Evolutionary conservation across 495 filamentous ascomycete genomes (phyloP), one percentile per base, ranked within the genome.

Genomic region (Paragyromitra xinjiangensis): DNA sequence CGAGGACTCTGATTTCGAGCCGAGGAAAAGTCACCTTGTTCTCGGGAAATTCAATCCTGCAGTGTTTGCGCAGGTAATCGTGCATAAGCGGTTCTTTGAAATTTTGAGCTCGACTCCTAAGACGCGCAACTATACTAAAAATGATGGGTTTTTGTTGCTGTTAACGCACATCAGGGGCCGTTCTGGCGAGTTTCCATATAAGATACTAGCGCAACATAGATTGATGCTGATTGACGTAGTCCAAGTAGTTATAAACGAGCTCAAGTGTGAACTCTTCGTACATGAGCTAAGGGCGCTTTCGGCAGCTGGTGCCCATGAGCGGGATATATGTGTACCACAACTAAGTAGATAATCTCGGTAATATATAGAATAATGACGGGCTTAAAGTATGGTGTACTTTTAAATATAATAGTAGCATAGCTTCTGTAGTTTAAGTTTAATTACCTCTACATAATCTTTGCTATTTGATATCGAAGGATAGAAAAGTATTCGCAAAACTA

Each of bases 1-100:
- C 22, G 62, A 48, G 7, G 42, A 64, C 12, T 64, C 62, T 29
- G 40, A 48, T 45, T 64, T 64, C 9, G 40, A 64, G 29, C 7
- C 40, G n/a, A 40, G 62, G 8, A 5, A 45, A 45, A 64, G 7
- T 34, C 22, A 45, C 40, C 19, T 40, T 26, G 62, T 64, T 9
- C 12, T 64, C 0, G 42, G 39, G n/a, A 45, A 14, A 64, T 64
- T 64, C 39, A 29, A 24, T 26, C 39, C 26, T 7, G 19, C 3
- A 6, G 7, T 22, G 11, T 66, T 51, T 37, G 14, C 3, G 34
- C 26, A 26, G 2, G n/a, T 42, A 42, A 9, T 56, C 34, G 26
- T 6, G 64, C 64, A 55, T 34, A 37, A n/a, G 0, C 0, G 14
- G 6, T 64, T 64, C 12, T 64, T 64, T n/a, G 22, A 34, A 5